phyloP scores from a whole-genome alignment of 768 basidiomycete species.

The Tylopilus cervinicoccineus region DNA sequence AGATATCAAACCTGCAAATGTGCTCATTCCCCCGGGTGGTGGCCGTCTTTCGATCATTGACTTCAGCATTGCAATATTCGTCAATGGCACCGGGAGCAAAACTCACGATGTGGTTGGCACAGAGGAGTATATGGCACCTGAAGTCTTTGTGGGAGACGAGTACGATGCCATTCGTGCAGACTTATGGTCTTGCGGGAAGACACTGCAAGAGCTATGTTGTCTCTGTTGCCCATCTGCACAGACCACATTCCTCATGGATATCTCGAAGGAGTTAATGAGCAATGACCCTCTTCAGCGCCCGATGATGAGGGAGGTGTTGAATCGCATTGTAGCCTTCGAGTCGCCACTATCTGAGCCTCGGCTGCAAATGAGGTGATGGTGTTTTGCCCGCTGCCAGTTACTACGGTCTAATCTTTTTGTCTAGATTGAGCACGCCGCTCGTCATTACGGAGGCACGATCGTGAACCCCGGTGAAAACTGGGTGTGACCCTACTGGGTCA shows the following conservation, averaged over 20 bases:
- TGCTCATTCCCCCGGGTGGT: not conserved
- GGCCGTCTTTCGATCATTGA: not conserved
- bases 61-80: not conserved
- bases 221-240: not conserved
- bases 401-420: no score
- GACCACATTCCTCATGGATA: no score
- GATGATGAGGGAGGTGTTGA: not conserved
- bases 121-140: not conserved
- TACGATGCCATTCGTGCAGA: not conserved
- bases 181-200: not conserved
- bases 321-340: not conserved
- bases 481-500: no score
- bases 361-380: no score
- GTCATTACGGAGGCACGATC: no score
- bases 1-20: not conserved
- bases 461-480: no score
- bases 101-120: not conserved
- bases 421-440: no score
- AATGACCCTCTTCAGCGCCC: not conserved
- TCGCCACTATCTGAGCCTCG: no score
- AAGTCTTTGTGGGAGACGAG: not conserved
- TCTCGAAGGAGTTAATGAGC: not conserved
- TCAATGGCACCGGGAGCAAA: not conserved
- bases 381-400: no score
- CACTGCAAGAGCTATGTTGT: not conserved